Conservation (phyloP, 345 rosid genomes). For the Arabis alpina region DNA sequence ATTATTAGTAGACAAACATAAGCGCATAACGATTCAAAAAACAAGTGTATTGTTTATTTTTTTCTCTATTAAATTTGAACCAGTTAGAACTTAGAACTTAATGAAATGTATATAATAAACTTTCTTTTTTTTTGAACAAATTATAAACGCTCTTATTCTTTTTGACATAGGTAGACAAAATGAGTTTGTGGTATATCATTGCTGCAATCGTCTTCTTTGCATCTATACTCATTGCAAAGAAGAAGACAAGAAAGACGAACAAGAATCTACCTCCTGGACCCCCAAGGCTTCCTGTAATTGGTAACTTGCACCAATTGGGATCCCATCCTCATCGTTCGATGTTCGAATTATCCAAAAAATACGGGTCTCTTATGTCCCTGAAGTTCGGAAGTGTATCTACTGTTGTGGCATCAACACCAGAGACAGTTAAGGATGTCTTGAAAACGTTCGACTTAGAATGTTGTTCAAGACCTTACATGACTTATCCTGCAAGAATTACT, state of each 20-base stretch:
- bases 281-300: conserved; percentile 46
- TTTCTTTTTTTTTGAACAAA: too few species aligned
- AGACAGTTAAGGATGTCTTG: conserved; percentile 45
- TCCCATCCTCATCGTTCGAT: conserved; percentile 45
- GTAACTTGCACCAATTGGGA: conserved; percentile 55
- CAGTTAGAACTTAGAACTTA: too few species aligned
- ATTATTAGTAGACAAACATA: too few species aligned
- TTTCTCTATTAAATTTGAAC: too few species aligned
- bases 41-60: too few species aligned
- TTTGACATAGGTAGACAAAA: conserved; percentile 4
- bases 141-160: background rate
- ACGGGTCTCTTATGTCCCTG: conserved; percentile 55
- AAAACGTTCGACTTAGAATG: conserved; percentile 47
- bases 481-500: conserved; percentile 35
- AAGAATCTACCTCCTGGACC: conserved; percentile 47
- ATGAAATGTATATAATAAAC: too few species aligned
- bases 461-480: conserved; percentile 46
- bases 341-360: conserved; percentile 41
- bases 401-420: conserved; percentile 53
- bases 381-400: conserved; percentile 49
- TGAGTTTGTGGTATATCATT: conserved; percentile 30
- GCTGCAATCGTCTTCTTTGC: conserved; percentile 14
- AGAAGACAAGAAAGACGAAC: background rate
- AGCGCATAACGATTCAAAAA: too few species aligned
- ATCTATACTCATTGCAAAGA: conserved; percentile 14